Base-by-base conservation (phyloP, 208 protist species). In the Acanthamoeba rhysodes region DNA sequence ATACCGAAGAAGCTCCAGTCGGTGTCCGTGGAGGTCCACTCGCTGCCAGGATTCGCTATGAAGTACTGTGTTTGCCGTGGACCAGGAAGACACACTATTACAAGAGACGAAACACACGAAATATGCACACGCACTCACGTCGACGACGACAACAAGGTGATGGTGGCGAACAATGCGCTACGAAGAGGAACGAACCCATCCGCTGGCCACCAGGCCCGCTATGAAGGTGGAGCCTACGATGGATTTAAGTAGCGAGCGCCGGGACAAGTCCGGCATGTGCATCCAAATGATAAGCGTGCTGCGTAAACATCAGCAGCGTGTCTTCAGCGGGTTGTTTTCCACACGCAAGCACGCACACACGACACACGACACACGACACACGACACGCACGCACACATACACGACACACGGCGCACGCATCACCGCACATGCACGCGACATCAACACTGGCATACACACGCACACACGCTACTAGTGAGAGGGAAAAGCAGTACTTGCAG, bases 211-310 rank as follows among this genome's bases (percentile, higher is more conserved):
- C 20, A 34, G 14, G 4, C 22, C 45, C 8, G 76, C 16, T 1
- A 85, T 27, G 10, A 27, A 7, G 2, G 22, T 41, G 12, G 41
- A 50, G 16, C 10, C 45, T 12, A 2, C 76, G 48, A 85, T 50
- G 27, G 76, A 20, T 14, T 27, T 85, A 16, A 59, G 24, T 27
- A 85, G 48, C 76, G 76, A 85, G 7, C 76, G 76, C 8, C 76
- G 76, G 0, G 45, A 41, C 12, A 85, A 41, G 76, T 85, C 76
- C 8, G 76, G 45, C 76, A 85, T 50, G 48, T 85, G 48, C 45
- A 85, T 50, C 76, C 76, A 85, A 9, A 85, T 57, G 76, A 85
- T 57, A 0, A 85, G 16, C 29, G 45, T 85, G 48, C 76, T 85
- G 76, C 22, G 53, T 2, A 57, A 14, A 20, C 53, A 3, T 57